Evolutionary conservation across 2,329 filamentous ascomycete genomes (phyloP).

Genomic region (Cladosporium oxysporum): DNA sequence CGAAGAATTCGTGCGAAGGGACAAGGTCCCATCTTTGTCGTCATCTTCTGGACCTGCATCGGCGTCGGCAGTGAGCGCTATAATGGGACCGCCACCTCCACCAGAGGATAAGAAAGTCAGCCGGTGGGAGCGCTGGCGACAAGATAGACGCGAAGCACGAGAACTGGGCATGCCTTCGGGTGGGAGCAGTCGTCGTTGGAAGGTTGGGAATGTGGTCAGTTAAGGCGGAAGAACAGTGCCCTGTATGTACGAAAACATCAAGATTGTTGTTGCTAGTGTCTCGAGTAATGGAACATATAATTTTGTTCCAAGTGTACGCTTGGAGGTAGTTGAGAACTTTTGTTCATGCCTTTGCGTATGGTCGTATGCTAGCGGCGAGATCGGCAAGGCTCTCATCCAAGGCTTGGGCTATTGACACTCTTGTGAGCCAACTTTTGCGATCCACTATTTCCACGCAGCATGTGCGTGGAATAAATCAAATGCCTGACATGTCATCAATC

Average conservation of each 20-base stretch:
- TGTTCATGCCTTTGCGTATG: not conserved
- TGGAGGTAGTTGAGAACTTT: not conserved
- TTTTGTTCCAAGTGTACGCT: not conserved
- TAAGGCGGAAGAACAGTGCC: no score
- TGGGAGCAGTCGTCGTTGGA: not conserved
- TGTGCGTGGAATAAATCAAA: not conserved
- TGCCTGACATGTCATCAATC: not conserved
- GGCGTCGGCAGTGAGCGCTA: not conserved
- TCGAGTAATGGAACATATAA: not conserved
- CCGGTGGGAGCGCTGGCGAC: not conserved
- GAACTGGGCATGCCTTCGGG: not conserved
- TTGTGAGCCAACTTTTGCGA: no score
- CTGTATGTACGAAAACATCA: no score
- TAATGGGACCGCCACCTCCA: constrained; percentile 4
- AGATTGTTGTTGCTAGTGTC: not conserved
- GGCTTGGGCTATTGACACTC: no score
- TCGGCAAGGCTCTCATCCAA: no score
- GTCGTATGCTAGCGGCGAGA: no score
- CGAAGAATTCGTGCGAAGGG: not conserved
- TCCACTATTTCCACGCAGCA: not conserved
- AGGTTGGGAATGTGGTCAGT: not conserved
- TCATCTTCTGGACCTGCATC: not conserved
- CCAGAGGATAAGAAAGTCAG: not conserved
- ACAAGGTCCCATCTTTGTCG: not conserved
- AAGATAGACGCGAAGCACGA: not conserved